A percentile compares a stretch with the other conserved stretches of the same genome.
phyloP scores from a whole-genome alignment of 805 yeast genomes.

The Sugiyamaella marilandica region DNA sequence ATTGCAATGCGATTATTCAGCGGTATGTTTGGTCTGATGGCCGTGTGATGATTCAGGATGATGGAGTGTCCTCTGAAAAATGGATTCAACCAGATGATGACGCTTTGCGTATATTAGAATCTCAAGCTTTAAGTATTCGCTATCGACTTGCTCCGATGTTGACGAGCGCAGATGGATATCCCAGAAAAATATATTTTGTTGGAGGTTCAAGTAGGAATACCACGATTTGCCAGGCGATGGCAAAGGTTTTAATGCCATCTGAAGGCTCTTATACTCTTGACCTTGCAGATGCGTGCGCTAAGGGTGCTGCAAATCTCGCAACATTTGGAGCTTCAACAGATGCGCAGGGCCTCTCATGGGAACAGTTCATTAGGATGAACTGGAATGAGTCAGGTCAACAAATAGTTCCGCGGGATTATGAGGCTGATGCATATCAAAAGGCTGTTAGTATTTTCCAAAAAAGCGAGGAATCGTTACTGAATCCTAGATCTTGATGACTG shows the following conservation, averaged over 20 bases:
- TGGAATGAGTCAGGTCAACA: slow-evolving; percentile 5
- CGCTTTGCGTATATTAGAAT: slow-evolving; percentile 73
- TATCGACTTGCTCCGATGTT: slow-evolving; percentile 75
- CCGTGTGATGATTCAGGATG: not conserved
- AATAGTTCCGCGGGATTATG: not conserved
- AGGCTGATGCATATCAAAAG: not conserved
- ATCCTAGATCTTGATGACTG: too few species aligned
- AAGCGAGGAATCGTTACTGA: slow-evolving; percentile 1
- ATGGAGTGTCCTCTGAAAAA: slow-evolving; percentile 24
- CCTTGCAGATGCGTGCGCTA: slow-evolving; percentile 84
- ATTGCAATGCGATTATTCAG: slow-evolving; percentile 45
- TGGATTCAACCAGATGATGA: slow-evolving; percentile 46
- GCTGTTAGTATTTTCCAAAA: not conserved
- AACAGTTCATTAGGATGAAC: slow-evolving; percentile 11
- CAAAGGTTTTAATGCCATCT: slow-evolving; percentile 62
- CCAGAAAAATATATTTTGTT: slow-evolving; percentile 70
- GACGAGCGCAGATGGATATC: slow-evolving; percentile 42
- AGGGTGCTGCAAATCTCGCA: slow-evolving; percentile 87
- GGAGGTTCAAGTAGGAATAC: slow-evolving; percentile 81
- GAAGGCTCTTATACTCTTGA: slow-evolving; percentile 67
- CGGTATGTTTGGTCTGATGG: slow-evolving; percentile 14
- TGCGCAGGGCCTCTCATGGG: slow-evolving; percentile 12
- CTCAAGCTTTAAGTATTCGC: slow-evolving; percentile 82
- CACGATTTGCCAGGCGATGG: slow-evolving; percentile 63
- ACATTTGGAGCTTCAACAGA: slow-evolving; percentile 34